Percentiles rank a stretch among this genome's conserved stretches.
phyloP scores from a whole-genome alignment of 441 rosid species.

The Populus hybrid region DNA sequence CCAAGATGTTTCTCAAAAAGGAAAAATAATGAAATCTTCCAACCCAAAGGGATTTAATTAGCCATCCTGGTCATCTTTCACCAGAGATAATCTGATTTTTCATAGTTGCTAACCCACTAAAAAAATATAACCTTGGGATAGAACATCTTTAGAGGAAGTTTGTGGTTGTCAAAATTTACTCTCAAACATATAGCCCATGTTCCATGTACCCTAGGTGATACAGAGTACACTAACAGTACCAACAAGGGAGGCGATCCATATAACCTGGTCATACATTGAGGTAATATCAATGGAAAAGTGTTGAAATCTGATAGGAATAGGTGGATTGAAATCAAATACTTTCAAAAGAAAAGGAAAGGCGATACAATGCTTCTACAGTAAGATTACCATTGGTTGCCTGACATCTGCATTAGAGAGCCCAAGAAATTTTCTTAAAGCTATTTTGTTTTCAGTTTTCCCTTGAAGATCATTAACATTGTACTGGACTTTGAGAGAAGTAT shows the following conservation, averaged over 20 bases:
- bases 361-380: conserved; percentile 2
- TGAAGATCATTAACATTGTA: conserved; percentile 70
- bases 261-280: not conserved
- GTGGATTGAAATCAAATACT: not conserved
- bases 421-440: conserved; percentile 57
- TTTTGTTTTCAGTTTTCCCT: conserved; percentile 86
- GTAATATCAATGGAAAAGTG: not conserved
- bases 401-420: conserved; percentile 68
- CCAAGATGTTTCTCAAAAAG: not conserved
- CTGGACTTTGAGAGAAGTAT: conserved; percentile 70
- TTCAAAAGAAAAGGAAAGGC: not conserved
- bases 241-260: not conserved
- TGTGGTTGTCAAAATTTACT: not conserved
- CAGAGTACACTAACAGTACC: not conserved
- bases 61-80: not conserved
- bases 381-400: conserved; percentile 73
- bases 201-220: not conserved
- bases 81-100: not conserved
- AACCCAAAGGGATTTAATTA: not conserved
- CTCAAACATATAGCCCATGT: not conserved
- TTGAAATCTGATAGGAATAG: not conserved
- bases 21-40: not conserved
- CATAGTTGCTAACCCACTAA: not conserved
- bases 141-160: not conserved
- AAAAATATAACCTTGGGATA: not conserved